Conservation (phyloP, 208 protist genomes). For the Acanthamoeba rhysodes region DNA sequence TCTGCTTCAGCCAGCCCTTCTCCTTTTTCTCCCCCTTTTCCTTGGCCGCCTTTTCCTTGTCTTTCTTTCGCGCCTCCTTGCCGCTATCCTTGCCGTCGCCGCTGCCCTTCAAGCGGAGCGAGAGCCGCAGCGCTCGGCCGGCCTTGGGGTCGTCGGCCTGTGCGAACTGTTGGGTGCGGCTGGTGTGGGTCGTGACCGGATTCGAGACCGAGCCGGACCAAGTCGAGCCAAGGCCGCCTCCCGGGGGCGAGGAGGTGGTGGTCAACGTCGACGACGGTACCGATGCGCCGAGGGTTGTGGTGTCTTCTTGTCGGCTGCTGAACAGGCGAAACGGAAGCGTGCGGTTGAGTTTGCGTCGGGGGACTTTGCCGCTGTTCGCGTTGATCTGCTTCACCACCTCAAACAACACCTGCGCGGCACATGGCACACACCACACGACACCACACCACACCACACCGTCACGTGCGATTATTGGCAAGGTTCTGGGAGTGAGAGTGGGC, state of each 20-base stretch:
- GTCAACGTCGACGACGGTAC: neutral
- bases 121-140: neutral
- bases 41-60: neutral
- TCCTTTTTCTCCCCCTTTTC: constrained; percentile 46
- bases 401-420: neutral
- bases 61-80: neutral
- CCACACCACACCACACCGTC: neutral
- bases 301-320: neutral
- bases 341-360: neutral
- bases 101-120: neutral
- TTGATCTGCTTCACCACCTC: constrained; percentile 25
- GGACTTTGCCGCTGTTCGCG: neutral
- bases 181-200: too few relatives aligned
- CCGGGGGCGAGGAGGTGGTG: neutral
- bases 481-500: neutral
- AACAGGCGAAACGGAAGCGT: constrained; percentile 8
- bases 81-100: neutral
- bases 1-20: neutral
- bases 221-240: too few relatives aligned
- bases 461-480: neutral
- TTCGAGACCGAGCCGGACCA: neutral
- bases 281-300: neutral
- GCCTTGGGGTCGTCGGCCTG: neutral
- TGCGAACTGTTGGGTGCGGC: neutral
- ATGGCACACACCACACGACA: too few relatives aligned